A percentile compares a stretch with the other conserved stretches of the same genome.
These are phyloP conservation scores for Coniosporium apollinis DNA, from an alignment of 495 filamentous ascomycete genomes.

Conservation along the genomic window DNA sequence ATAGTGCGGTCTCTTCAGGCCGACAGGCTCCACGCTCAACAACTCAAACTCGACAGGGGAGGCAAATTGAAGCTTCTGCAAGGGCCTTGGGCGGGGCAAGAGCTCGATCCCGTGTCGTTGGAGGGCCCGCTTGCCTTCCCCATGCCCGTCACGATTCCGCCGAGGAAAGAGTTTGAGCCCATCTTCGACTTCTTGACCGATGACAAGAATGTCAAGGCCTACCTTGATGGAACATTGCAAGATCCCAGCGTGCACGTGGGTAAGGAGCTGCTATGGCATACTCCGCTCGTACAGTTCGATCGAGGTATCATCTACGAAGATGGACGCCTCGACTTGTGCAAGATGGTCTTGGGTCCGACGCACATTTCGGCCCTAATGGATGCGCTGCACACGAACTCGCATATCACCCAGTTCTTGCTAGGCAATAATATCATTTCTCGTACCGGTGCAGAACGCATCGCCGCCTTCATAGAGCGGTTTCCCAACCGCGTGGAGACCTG, in stretches of 20 bases:
- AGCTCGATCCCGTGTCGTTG: conserved; percentile 10
- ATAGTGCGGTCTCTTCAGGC: conserved; percentile 8
- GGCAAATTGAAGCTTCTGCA: too few species aligned
- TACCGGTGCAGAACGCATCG: conserved; percentile 22
- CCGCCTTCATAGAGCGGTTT: conserved; percentile 17
- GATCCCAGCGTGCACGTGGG: conserved; percentile 3
- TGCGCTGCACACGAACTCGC: conserved; percentile 18
- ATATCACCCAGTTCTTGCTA: conserved; percentile 26
- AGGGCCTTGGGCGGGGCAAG: conserved; percentile 13
- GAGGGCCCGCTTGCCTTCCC: conserved; percentile 12
- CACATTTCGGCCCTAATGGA: conserved; percentile 23
- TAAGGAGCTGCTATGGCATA: conserved; percentile 13
- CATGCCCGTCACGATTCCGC: conserved; percentile 17
- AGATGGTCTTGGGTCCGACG: conserved; percentile 24
- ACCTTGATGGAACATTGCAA: conserved; percentile 2
- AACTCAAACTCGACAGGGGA: conserved; percentile 10
- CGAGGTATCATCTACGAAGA: conserved; percentile 20
- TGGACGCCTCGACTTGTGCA: conserved; percentile 20
- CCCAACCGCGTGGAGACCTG: conserved; percentile 27
- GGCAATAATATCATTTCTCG: conserved; percentile 30
- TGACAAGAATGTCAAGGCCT: conserved; percentile 6
- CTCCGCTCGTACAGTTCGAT: conserved; percentile 16
- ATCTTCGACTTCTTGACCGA: conserved; percentile 16
- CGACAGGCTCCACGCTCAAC: conserved; percentile 6
- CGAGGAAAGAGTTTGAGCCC: conserved; percentile 10